A percentile compares a stretch with the other conserved stretches of the same genome.
phyloP scores from a whole-genome alignment of 1,284 basidiomycete genomes.

The Fistulinella cinereoalba region DNA sequence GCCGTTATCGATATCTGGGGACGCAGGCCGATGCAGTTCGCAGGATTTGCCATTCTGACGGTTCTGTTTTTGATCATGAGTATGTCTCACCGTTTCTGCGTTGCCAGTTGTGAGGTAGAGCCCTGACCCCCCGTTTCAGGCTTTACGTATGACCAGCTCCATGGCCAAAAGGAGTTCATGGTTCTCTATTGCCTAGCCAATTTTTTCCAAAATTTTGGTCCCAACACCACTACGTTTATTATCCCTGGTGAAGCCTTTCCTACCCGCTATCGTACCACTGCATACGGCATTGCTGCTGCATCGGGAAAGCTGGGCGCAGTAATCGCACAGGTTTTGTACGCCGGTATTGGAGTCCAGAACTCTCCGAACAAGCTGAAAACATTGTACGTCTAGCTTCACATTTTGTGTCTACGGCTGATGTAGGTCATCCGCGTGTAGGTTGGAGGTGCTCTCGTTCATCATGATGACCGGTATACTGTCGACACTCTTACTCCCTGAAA shows the following conservation, averaged over 20 bases:
- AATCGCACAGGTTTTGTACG: conserved; percentile 43
- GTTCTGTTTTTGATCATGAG: conserved; percentile 49
- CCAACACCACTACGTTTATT: conserved; percentile 71
- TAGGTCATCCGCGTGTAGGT: background rate
- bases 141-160: conserved; percentile 53
- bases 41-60: conserved; percentile 57
- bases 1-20: conserved; percentile 48
- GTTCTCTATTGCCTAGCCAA: conserved; percentile 58
- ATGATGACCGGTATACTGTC: conserved; percentile 11
- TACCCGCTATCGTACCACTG: conserved; percentile 66
- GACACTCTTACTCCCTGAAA: conserved; percentile 10
- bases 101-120: background rate
- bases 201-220: conserved; percentile 57
- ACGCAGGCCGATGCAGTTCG: conserved; percentile 50
- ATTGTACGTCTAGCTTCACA: conserved; percentile 3
- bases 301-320: conserved; percentile 68
- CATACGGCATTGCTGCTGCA: conserved; percentile 66
- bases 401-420: background rate
- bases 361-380: background rate
- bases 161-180: conserved; percentile 47
- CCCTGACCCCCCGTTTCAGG: conserved; percentile 28
- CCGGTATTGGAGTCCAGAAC: background rate
- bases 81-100: conserved; percentile 17
- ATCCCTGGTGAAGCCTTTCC: conserved; percentile 73
- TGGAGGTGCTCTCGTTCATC: conserved; percentile 9